Percentiles rank a stretch among this genome's conserved stretches.
Evolutionary conservation across 805 yeast genomes (phyloP).

Genomic region (Wickerhamiella nectarea): DNA sequence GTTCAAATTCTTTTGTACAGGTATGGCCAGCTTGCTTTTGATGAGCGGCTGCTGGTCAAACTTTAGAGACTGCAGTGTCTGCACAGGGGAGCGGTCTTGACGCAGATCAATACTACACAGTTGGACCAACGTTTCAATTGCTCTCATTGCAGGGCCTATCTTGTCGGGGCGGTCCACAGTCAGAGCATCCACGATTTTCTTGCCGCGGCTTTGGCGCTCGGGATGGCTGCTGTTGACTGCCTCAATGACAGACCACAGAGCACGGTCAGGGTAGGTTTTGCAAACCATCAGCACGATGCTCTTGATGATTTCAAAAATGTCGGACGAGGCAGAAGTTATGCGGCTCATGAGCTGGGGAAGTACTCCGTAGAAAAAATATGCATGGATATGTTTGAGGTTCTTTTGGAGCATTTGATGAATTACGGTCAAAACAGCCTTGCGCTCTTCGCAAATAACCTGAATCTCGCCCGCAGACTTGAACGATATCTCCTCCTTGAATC

Average conservation of each 20-base stretch:
- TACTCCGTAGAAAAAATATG: conserved; percentile 64
- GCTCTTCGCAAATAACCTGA: background rate
- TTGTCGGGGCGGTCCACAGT: conserved; percentile 5
- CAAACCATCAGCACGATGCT: conserved; percentile 46
- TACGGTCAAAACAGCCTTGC: background rate
- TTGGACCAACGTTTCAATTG: background rate
- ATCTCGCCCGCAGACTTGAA: background rate
- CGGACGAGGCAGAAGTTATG: conserved; percentile 45
- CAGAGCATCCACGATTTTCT: conserved; percentile 27
- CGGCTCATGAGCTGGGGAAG: conserved; percentile 78
- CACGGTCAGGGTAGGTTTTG: conserved; percentile 59
- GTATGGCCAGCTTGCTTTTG: conserved; percentile 17
- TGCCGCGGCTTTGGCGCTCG: conserved; percentile 36
- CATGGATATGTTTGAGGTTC: conserved; percentile 32
- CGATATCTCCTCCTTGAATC: background rate
- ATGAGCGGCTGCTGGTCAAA: background rate
- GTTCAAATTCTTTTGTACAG: conserved; percentile 18
- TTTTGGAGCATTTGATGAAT: background rate
- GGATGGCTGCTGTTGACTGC: conserved; percentile 45
- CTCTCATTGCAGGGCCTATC: background rate
- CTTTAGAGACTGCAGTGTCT: background rate
- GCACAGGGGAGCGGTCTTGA: background rate
- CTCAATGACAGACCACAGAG: conserved; percentile 73
- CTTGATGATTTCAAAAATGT: conserved; percentile 42
- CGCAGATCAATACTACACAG: conserved; percentile 4